Percentiles rank a stretch among this genome's conserved stretches.
Conservation (phyloP, 805 yeast species). For the Starmera dryadoides region DNA sequence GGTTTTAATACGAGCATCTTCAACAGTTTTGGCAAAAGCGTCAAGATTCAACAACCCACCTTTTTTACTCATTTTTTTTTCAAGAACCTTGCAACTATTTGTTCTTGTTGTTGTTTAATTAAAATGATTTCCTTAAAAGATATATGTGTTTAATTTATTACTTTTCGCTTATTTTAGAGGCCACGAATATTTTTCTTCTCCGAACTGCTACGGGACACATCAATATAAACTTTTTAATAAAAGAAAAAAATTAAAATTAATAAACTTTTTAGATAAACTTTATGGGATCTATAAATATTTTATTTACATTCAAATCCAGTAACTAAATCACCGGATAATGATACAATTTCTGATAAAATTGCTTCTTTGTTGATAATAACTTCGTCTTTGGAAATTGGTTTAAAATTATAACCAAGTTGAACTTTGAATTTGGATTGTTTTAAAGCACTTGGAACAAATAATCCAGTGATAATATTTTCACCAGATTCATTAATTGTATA, state of each 20-base stretch:
- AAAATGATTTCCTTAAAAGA: too few relatives aligned
- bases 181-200: not conserved
- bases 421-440: slow-evolving; percentile 68
- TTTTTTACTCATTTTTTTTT: slow-evolving; percentile 15
- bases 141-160: too few relatives aligned
- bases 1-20: slow-evolving; percentile 85
- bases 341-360: slow-evolving; percentile 61
- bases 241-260: too few relatives aligned
- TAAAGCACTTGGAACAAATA: slow-evolving; percentile 64
- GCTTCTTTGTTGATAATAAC: slow-evolving; percentile 66
- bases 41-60: slow-evolving; percentile 50
- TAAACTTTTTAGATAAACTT: too few relatives aligned
- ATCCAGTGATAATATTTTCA: slow-evolving; percentile 65
- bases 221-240: not conserved
- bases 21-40: slow-evolving; percentile 91
- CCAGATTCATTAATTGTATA: slow-evolving; percentile 48
- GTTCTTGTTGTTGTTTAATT: too few relatives aligned
- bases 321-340: slow-evolving; percentile 62
- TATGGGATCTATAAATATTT: not conserved
- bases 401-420: slow-evolving; percentile 65
- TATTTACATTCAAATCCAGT: slow-evolving; percentile 24
- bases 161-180: not conserved
- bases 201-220: not conserved
- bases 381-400: slow-evolving; percentile 46
- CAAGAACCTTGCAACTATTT: not conserved